Conservation (phyloP, 1,284 basidiomycete genomes). For the Leccinum griseonigrum region DNA sequence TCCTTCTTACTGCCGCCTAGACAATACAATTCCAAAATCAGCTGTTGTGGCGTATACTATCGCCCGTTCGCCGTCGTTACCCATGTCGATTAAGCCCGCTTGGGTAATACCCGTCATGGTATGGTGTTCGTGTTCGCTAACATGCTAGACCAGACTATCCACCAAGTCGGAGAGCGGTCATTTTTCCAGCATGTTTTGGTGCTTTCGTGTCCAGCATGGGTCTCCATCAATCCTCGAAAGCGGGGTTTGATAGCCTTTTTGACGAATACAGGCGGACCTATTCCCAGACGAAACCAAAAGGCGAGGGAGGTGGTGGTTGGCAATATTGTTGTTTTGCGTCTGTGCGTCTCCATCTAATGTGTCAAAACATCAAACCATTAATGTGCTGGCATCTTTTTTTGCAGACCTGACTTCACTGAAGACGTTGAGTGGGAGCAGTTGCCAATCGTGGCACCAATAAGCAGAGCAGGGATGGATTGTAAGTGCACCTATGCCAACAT, state of each 20-base stretch:
- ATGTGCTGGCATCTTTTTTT: not conserved
- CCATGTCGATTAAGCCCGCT: slow-evolving; percentile 20
- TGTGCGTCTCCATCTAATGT: slow-evolving; percentile 40
- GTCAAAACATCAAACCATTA: slow-evolving; percentile 1
- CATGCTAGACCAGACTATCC: slow-evolving; percentile 26
- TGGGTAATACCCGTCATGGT: slow-evolving; percentile 29
- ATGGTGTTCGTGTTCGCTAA: slow-evolving; percentile 13
- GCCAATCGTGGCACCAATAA: slow-evolving; percentile 42
- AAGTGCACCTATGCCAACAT: slow-evolving; percentile 20
- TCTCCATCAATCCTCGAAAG: slow-evolving; percentile 19
- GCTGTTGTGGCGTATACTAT: slow-evolving; percentile 42
- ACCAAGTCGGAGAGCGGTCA: slow-evolving; percentile 38
- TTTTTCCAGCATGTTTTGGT: slow-evolving; percentile 42
- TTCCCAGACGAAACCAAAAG: slow-evolving; percentile 34
- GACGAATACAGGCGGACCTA: slow-evolving; percentile 41
- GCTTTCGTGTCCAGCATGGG: slow-evolving; percentile 37
- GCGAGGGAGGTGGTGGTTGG: slow-evolving; percentile 48
- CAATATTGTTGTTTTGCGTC: slow-evolving; percentile 45
- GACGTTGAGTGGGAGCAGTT: slow-evolving; percentile 51
- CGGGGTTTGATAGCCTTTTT: slow-evolving; percentile 42
- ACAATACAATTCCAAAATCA: slow-evolving; percentile 49
- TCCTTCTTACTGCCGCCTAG: slow-evolving; percentile 32
- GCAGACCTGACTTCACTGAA: slow-evolving; percentile 53
- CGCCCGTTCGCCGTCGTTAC: slow-evolving; percentile 22
- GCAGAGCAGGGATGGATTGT: slow-evolving; percentile 49